Evolutionary conservation across 2,329 filamentous ascomycete genomes (phyloP), one percentile per base, ranked within the genome.

Genomic region (Exserohilum rostratum): DNA sequence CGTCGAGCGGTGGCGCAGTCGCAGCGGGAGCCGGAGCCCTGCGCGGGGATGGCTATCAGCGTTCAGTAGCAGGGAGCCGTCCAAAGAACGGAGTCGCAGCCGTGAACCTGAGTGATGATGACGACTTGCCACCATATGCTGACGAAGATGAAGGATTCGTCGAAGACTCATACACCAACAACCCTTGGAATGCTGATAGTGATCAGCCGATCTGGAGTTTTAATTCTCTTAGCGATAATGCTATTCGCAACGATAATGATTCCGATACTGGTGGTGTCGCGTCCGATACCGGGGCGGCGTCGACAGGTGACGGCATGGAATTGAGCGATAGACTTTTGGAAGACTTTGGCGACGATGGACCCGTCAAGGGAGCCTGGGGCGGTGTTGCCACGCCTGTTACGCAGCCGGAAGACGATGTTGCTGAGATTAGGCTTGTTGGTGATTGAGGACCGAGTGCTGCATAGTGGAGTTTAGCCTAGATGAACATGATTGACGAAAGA

Each of bases 1-100:
- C 87, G 88, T 90, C 90, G 90, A 91, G 89, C 89, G 89, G 85
- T 85, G 90, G 84, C 84, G 87, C 82, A 90, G 87, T 82, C 84
- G 89, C 77, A 91, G 89, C 82, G 87, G 85, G 70, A 78, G 77
- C 64, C 57, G 70, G 51, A 76, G 70, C 51, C 74, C 72, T 68
- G 71, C 69, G 49, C 66, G 71, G 64, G 66, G 68, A 60, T 72
- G 73, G 71, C 68, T 74, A 60, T 64, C 62, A 34, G 62, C 65
- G 57, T 60, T 68, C 64, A 60, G 65, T 52, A 73, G 69, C 57
- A 54, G 70, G 47, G 70, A 75, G 50, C 59, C 67, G 38, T 70
- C 66, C 48, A 62, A 68, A 54, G 69, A 73, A 60, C 60, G 71
- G 58, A 74, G 71, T 50, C 66, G 70, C 29, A 74, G 70, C 57